Evolutionary conservation across 192 early-diverging fungal species (phyloP).

Genomic region (Linnemannia zychae): DNA sequence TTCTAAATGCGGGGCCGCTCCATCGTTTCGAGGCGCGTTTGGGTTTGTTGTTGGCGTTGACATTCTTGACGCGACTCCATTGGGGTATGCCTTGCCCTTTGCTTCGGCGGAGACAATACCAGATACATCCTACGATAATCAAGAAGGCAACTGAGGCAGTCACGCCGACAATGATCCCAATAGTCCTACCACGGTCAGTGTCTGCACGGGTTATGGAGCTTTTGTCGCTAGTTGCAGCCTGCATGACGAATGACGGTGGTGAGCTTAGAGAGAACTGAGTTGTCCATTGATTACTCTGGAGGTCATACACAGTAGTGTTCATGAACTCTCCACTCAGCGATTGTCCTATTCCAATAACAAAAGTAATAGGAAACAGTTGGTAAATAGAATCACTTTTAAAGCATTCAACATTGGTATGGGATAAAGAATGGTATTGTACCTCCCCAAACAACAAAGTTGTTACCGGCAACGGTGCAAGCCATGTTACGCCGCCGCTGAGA

Average conservation of each 20-base stretch:
- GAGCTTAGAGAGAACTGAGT: background rate
- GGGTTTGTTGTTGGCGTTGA: background rate
- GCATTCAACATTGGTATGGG: no score
- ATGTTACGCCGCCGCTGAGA: background rate
- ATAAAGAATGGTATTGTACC: background rate
- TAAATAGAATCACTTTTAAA: background rate
- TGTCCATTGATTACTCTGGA: conserved; percentile 5
- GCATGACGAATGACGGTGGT: background rate
- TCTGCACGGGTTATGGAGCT: background rate
- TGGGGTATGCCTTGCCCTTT: background rate
- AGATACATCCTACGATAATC: background rate
- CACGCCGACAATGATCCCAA: background rate
- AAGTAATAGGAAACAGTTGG: no score
- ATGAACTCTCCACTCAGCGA: background rate
- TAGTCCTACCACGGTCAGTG: background rate
- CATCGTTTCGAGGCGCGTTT: background rate
- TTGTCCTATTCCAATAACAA: background rate
- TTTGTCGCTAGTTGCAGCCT: background rate
- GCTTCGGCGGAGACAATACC: background rate
- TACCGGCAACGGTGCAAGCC: conserved; percentile 8
- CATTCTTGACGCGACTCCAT: background rate
- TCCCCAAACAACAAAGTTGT: conserved; percentile 15
- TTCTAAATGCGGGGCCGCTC: background rate
- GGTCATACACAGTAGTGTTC: background rate
- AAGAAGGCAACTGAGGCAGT: background rate